Conservation (phyloP, 441 rosid species). For the Euphorbia celastroides region DNA sequence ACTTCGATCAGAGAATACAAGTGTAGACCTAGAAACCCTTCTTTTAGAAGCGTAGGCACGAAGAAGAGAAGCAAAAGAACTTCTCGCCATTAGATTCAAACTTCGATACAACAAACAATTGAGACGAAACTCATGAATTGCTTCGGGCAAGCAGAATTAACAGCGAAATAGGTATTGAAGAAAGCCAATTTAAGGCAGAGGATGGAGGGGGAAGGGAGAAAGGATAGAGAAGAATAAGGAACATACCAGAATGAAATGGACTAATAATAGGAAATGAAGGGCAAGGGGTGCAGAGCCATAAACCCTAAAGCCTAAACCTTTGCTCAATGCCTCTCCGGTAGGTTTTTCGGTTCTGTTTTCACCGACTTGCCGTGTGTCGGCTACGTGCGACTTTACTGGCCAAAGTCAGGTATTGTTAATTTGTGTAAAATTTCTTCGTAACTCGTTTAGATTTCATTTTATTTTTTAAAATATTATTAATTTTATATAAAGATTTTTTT, state of each 20-base stretch:
- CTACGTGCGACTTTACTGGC: too few species aligned
- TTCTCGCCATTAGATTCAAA: slow-evolving; percentile 36
- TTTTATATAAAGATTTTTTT: too few species aligned
- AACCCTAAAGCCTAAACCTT: slow-evolving; percentile 20
- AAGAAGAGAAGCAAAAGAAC: slow-evolving; percentile 33
- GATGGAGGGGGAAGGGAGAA: not conserved
- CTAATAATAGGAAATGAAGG: slow-evolving; percentile 9
- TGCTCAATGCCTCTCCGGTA: not conserved
- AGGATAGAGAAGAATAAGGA: slow-evolving; percentile 4
- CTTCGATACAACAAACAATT: slow-evolving; percentile 5
- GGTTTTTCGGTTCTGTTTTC: not conserved
- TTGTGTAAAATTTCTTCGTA: too few species aligned
- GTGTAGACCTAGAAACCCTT: slow-evolving; percentile 22
- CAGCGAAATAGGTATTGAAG: not conserved
- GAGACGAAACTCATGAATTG: not conserved
- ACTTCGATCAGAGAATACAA: slow-evolving; percentile 18
- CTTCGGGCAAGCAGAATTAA: not conserved
- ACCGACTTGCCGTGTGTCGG: not conserved
- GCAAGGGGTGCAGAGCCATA: slow-evolving; percentile 13
- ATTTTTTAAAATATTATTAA: too few species aligned
- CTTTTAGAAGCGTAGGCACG: slow-evolving; percentile 29
- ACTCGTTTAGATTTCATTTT: too few species aligned
- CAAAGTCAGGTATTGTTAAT: too few species aligned
- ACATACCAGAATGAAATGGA: slow-evolving; percentile 5
- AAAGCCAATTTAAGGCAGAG: not conserved